These are phyloP conservation scores for Senna tora DNA, from an alignment of 306 rosid species.

Conservation along the genomic window DNA sequence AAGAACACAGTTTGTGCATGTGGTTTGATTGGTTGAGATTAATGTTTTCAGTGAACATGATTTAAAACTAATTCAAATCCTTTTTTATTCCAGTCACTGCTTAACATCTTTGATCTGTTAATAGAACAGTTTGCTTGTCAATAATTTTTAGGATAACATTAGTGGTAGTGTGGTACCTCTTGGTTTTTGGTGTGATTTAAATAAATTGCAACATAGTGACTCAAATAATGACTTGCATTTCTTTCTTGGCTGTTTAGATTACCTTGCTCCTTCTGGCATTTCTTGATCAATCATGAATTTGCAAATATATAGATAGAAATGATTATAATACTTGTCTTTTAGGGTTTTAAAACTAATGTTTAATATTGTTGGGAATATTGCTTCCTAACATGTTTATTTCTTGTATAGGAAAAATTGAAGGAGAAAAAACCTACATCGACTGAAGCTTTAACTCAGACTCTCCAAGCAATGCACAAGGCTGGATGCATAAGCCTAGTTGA, in stretches of 20 bases:
- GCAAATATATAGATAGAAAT: background rate
- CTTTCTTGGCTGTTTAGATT: background rate
- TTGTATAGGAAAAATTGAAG: conserved; percentile 87
- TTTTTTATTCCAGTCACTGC: background rate
- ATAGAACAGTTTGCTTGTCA: background rate
- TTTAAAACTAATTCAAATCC: background rate
- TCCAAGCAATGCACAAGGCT: conserved; percentile 90
- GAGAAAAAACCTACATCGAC: conserved; percentile 85
- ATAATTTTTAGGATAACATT: background rate
- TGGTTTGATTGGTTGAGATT: background rate
- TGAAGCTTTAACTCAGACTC: conserved; percentile 83
- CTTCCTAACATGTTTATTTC: conserved; percentile 35
- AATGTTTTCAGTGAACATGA: background rate
- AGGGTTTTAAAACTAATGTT: conserved; percentile 15
- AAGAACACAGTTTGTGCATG: no score
- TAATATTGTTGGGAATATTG: conserved; percentile 22
- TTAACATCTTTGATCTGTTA: background rate
- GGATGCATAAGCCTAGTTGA: conserved; percentile 86
- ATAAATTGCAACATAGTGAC: background rate
- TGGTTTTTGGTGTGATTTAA: background rate
- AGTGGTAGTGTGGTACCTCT: background rate
- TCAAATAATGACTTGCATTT: background rate
- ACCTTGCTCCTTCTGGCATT: background rate
- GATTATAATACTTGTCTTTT: background rate
- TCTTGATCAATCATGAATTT: background rate